These are phyloP conservation scores for Pseudogymnoascus sp. DNA, from an alignment of 2,329 filamentous ascomycete species.

Conservation along the genomic window DNA sequence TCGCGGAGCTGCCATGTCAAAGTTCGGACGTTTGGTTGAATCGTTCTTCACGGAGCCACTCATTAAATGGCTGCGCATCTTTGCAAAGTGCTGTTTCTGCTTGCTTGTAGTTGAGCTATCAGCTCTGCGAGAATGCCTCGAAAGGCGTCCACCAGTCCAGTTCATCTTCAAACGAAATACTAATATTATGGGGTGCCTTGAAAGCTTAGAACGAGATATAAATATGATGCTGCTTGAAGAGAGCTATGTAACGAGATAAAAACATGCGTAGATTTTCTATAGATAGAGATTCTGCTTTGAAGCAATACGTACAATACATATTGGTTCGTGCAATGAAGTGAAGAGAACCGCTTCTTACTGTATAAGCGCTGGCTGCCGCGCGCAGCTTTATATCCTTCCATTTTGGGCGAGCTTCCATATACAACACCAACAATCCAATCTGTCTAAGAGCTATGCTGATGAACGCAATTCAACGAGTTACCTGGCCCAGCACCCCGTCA, in stretches of 20 bases:
- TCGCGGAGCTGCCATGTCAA: slow-evolving; percentile 13
- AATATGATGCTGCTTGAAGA: neutral
- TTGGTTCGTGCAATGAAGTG: neutral
- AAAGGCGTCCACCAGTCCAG: slow-evolving; percentile 43
- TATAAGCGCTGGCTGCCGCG: slow-evolving; percentile 1
- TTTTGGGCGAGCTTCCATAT: neutral
- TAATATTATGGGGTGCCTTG: neutral
- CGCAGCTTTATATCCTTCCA: neutral
- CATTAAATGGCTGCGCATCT: slow-evolving; percentile 31
- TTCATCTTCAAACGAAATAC: slow-evolving; percentile 34
- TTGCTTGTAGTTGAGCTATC: slow-evolving; percentile 32
- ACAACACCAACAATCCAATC: neutral
- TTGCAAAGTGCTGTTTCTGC: slow-evolving; percentile 45
- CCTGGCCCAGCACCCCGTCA: neutral
- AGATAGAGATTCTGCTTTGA: neutral
- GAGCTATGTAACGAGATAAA: neutral
- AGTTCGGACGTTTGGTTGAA: slow-evolving; percentile 22
- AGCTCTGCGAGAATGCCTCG: slow-evolving; percentile 35
- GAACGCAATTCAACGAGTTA: neutral
- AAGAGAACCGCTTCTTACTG: neutral
- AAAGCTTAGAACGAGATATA: neutral
- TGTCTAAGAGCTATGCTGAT: neutral
- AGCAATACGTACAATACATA: neutral
- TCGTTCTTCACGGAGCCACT: slow-evolving; percentile 27
- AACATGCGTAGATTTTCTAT: neutral